A percentile compares a stretch with the other conserved stretches of the same genome.
Conservation (phyloP, 495 filamentous ascomycete genomes). For the Aspergillus affinis region DNA sequence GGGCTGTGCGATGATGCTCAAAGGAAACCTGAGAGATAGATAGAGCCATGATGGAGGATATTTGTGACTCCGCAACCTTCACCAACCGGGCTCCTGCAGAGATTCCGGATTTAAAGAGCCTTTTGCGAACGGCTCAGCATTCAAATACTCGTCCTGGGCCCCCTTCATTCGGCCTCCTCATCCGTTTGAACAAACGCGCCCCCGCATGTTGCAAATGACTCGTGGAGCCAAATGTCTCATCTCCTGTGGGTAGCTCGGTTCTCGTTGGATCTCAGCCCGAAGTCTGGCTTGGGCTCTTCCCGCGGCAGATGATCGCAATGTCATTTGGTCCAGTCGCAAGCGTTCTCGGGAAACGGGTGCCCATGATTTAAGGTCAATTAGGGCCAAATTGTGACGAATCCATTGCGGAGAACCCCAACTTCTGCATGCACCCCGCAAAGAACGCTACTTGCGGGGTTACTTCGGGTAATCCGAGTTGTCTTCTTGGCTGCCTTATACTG, state of each 20-base stretch:
- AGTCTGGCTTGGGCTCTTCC: background rate
- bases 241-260: background rate
- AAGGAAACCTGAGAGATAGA: conserved; percentile 18
- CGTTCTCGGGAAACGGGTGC: background rate
- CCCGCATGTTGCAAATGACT: too few species aligned
- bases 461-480: background rate
- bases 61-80: background rate
- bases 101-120: background rate
- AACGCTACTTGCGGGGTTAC: background rate
- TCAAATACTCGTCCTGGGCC: background rate
- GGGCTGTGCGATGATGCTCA: conserved; percentile 16
- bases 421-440: background rate
- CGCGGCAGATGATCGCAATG: background rate
- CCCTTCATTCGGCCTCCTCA: background rate
- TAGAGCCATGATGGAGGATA: conserved; percentile 11
- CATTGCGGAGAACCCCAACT: background rate
- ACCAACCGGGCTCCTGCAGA: background rate
- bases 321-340: background rate
- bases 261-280: background rate
- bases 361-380: background rate
- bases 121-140: background rate
- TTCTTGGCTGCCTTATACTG: too few species aligned
- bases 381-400: too few species aligned
- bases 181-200: background rate
- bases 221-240: background rate